phyloP scores from a whole-genome alignment of 768 basidiomycete genomes.

The Termitomyces sp. region DNA sequence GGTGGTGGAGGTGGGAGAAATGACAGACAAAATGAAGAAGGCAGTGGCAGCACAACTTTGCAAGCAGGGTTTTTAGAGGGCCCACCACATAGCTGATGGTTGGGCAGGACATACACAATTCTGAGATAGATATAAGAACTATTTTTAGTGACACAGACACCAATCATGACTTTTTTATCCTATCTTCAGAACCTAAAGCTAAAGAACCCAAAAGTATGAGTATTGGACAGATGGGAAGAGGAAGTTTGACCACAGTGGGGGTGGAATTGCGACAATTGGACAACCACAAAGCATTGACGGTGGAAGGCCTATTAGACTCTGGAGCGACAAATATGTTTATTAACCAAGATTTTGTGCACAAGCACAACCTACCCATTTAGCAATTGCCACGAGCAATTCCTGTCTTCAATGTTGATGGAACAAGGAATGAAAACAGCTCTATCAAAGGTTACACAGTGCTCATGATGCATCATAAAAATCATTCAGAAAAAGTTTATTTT shows the following conservation, averaged over 20 bases:
- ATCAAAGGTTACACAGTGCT: not conserved
- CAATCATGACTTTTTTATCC: too few species aligned
- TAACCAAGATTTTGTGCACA: not conserved
- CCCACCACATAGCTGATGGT: not conserved
- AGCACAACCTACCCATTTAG: not conserved
- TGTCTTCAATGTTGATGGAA: constrained; percentile 1
- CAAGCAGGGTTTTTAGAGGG: constrained; percentile 3
- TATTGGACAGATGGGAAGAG: too few species aligned
- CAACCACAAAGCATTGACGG: not conserved
- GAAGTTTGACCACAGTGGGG: not conserved
- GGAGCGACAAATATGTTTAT: not conserved
- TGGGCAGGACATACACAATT: not conserved
- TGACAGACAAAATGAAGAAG: not conserved
- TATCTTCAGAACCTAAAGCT: too few species aligned
- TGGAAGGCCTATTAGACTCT: not conserved
- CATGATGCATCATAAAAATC: not conserved
- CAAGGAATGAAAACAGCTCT: not conserved
- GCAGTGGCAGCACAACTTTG: not conserved
- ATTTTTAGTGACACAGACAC: too few species aligned
- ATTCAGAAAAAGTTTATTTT: not conserved
- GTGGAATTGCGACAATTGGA: not conserved
- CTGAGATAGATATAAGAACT: too few species aligned
- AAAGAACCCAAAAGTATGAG: too few species aligned
- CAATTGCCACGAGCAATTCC: not conserved
- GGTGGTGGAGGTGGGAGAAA: not conserved